These are phyloP conservation scores for Diaporthe vexans DNA, from an alignment of 2,329 filamentous ascomycete genomes.

Conservation along the genomic window DNA sequence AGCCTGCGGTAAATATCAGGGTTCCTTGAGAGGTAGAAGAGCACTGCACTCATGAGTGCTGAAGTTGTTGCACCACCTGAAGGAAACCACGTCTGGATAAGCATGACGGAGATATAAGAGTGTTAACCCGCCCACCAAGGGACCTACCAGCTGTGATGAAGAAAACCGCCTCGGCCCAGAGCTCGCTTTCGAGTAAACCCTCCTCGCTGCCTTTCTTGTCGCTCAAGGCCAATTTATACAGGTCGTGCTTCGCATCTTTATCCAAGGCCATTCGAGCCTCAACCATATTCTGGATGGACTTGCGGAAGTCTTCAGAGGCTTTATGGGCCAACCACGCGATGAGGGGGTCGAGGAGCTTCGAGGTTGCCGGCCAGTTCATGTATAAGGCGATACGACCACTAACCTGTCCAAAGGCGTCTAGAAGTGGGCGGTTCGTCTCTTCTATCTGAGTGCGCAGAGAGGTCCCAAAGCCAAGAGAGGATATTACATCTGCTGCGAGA, in stretches of 20 bases:
- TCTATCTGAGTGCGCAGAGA: constrained; percentile 20
- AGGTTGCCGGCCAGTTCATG: constrained; percentile 31
- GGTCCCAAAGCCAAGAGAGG: constrained; percentile 18
- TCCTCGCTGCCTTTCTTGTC: constrained; percentile 6
- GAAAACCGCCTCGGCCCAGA: constrained; percentile 26
- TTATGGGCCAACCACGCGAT: constrained; percentile 12
- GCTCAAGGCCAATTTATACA: constrained; percentile 2
- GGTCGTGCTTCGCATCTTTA: neutral
- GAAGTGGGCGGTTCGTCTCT: constrained; percentile 4
- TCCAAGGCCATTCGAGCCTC: constrained; percentile 1
- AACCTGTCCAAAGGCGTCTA: neutral
- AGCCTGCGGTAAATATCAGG: neutral
- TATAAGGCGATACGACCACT: constrained; percentile 7
- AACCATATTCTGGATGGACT: constrained; percentile 14
- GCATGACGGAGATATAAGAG: neutral
- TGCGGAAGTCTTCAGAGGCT: constrained; percentile 3
- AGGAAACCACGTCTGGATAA: no score
- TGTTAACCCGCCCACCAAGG: neutral
- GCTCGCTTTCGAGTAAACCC: constrained; percentile 4
- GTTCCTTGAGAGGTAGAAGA: constrained; percentile 8
- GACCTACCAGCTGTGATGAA: constrained; percentile 16
- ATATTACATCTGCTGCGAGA: constrained; percentile 28
- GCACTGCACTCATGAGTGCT: constrained; percentile 11
- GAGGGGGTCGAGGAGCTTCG: constrained; percentile 1
- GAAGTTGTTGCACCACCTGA: constrained; percentile 17